phyloP scores from a whole-genome alignment of 208 protist species.

The Wallacemonas sp. region DNA sequence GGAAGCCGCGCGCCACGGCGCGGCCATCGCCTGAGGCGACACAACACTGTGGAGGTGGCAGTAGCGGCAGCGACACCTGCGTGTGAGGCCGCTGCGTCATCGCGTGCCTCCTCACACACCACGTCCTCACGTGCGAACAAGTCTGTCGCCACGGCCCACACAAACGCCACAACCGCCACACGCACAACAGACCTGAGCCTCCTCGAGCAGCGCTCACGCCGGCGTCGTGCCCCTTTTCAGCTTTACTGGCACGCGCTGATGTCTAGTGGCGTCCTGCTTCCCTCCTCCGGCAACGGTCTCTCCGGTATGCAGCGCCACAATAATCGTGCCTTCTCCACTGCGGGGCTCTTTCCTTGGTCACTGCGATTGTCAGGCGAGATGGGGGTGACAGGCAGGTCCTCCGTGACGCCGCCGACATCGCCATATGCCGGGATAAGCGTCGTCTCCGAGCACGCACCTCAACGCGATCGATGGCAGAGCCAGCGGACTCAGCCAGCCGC shows the following conservation, averaged over 20 bases:
- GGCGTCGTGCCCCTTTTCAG: constrained; percentile 3
- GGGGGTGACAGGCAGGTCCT: no score
- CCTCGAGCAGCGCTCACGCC: background rate
- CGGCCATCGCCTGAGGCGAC: no score
- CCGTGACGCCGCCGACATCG: no score
- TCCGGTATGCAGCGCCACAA: no score
- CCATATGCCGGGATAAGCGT: no score
- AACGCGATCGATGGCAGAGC: no score
- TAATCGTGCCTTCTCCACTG: no score
- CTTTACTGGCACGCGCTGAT: constrained; percentile 9
- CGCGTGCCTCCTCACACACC: background rate
- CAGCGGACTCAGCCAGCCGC: background rate
- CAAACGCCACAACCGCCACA: background rate
- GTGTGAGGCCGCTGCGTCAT: background rate
- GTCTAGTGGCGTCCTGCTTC: background rate
- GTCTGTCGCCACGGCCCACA: background rate
- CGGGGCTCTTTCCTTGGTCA: background rate
- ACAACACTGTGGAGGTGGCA: background rate
- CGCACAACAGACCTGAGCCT: background rate
- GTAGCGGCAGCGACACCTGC: background rate
- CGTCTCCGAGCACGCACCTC: no score
- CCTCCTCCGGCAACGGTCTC: background rate
- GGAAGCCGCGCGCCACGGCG: no score
- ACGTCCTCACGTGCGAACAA: background rate
- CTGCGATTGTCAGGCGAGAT: no score